A percentile compares a stretch with the other conserved stretches of the same genome.
Evolutionary conservation across 108 stramenopile genomes (phyloP).

Genomic region (Epithemia pelagica): DNA sequence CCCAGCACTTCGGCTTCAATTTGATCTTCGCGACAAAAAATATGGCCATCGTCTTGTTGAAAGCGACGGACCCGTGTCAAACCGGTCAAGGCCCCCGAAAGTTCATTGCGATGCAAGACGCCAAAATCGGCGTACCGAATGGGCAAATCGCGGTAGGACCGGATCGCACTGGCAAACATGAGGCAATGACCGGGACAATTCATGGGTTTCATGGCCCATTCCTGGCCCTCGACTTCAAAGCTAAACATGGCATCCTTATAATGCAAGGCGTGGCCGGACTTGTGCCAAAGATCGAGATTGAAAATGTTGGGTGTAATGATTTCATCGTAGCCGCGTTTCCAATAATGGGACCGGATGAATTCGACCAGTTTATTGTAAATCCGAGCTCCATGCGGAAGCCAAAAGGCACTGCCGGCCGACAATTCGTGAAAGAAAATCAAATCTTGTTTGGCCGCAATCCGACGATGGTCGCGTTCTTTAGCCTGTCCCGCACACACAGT

Average conservation of each 20-base stretch:
- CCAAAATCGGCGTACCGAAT: slow-evolving; percentile 98
- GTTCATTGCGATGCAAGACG: slow-evolving; percentile 96
- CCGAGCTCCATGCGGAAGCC: slow-evolving; percentile 96
- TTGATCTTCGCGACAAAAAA: slow-evolving; percentile 96
- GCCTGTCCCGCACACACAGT: slow-evolving; percentile 55
- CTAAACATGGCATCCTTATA: slow-evolving; percentile 98
- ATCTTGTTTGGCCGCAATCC: slow-evolving; percentile 88
- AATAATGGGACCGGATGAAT: slow-evolving; percentile 93
- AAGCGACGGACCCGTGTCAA: slow-evolving; percentile 99
- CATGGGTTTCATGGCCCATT: slow-evolving; percentile 99
- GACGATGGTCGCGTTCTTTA: slow-evolving; percentile 95
- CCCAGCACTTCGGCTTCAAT: slow-evolving; percentile 90
- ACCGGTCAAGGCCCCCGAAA: slow-evolving; percentile 93
- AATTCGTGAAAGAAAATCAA: slow-evolving; percentile 97
- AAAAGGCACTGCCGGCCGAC: slow-evolving; percentile 96
- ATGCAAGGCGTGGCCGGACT: slow-evolving; percentile 96
- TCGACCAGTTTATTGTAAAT: slow-evolving; percentile 97
- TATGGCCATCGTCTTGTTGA: slow-evolving; percentile 99
- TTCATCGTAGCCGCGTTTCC: slow-evolving; percentile 95
- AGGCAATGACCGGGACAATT: slow-evolving; percentile 99
- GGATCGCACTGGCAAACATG: slow-evolving; percentile 84
- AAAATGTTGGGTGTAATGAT: slow-evolving; percentile 98
- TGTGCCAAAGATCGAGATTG: slow-evolving; percentile 97
- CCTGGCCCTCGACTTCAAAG: slow-evolving; percentile 90
- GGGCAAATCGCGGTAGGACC: slow-evolving; percentile 96